Conservation (phyloP, 345 rosid species). For the Eucalyptus marginata region DNA sequence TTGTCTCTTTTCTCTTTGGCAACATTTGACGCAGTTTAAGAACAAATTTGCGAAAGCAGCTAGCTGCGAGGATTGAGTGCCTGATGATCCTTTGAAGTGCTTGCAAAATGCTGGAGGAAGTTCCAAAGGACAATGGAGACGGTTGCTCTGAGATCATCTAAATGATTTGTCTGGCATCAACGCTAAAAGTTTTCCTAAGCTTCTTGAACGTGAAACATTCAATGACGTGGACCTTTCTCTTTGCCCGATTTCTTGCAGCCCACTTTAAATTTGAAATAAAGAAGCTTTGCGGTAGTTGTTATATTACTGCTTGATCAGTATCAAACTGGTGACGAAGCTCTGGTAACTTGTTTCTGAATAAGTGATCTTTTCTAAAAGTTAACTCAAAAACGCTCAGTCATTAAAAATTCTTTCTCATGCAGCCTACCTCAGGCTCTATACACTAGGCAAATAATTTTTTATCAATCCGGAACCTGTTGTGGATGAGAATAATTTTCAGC, state of each 20-base stretch:
- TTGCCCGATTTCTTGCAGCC: neutral
- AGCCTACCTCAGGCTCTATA: neutral
- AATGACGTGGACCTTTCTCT: neutral
- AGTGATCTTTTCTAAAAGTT: neutral
- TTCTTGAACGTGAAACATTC: neutral
- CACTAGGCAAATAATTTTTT: neutral
- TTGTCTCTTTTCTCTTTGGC: neutral
- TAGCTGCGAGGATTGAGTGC: neutral
- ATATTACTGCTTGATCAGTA: neutral
- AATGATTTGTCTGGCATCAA: neutral
- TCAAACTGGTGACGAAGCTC: neutral
- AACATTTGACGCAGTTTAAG: neutral
- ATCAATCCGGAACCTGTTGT: neutral
- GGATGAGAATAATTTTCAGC: neutral
- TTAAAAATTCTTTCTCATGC: neutral
- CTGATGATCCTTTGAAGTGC: neutral
- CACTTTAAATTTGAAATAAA: neutral
- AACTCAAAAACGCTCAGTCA: neutral
- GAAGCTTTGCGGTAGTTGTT: neutral
- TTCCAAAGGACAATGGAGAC: neutral
- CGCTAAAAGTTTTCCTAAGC: neutral
- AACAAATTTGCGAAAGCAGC: neutral
- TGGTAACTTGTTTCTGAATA: neutral
- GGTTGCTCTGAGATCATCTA: neutral
- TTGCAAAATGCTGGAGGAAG: neutral